Evolutionary conservation across 2,329 filamentous ascomycete genomes (phyloP), one percentile per base, ranked within the genome.

Genomic region (Dichotomopilus funicola): DNA sequence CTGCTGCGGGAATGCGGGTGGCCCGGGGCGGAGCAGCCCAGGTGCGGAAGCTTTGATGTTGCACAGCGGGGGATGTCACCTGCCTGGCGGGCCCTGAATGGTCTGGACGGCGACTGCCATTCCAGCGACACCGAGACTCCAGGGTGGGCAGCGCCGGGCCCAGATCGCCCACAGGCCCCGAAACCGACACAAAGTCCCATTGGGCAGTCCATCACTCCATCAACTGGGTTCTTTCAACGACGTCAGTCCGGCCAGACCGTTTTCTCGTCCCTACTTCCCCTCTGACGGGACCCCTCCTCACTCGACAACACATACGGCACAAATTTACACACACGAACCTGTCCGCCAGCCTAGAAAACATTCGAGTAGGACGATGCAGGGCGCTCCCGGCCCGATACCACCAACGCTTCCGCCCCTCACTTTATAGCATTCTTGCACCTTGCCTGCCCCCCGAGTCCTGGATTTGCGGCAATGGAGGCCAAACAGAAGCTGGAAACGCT

Each of bases 401-500:
- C 42, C 43, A n/a, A 10, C 33, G 10, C 49, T 35, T 53, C 61
- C 8, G n/a, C 62, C 11, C 51, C 45, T 5, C 34, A 6, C 44
- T 7, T 45, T 33, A 6, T 35, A 12, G 6, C 9, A 8, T 27
- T 38, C 6, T 69, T 67, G 33, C 42, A 51, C 19, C 19, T 27
- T 48, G 35, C 53, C 61, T 8, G n/a, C 62, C 11, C 51, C 45
- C 5, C 34, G 5, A 49, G 12, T 45, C 37, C 11, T 35, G 13
- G 6, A 6, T 11, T 27, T 38, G 10, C 70, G 67, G 33, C 42
- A 51, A 60, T 70, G 67, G 58, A 63, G 68, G 31, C 58, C 6
- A 61, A 57, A 31, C 42, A 58, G 46, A 61, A 58, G 51, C 78
- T 82, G 65, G 71, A 73, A 54, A 71, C 73, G 35, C 71, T 96